phyloP scores from a whole-genome alignment of 2,329 filamentous ascomycete genomes.

The Samsoniella hepiali region DNA sequence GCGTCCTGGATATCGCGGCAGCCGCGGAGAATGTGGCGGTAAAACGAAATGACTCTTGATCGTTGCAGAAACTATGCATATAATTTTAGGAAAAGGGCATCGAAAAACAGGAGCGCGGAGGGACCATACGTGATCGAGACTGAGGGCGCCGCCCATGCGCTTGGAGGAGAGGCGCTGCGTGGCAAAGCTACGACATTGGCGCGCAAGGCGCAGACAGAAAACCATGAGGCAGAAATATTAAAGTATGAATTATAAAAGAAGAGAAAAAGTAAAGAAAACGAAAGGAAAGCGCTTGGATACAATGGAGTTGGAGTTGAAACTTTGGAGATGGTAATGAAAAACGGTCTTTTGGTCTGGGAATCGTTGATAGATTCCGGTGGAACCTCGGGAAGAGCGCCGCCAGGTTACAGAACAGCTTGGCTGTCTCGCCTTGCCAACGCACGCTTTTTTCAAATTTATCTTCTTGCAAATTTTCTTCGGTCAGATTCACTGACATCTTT shows the following conservation, averaged over 20 bases:
- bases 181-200: slow-evolving; percentile 13
- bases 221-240: background rate
- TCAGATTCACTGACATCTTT: background rate
- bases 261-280: background rate
- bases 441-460: background rate
- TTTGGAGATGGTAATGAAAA: background rate
- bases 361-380: slow-evolving; percentile 1
- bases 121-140: slow-evolving; percentile 55
- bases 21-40: slow-evolving; percentile 55
- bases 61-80: slow-evolving; percentile 53
- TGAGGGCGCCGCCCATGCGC: slow-evolving; percentile 41
- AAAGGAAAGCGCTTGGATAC: background rate
- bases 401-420: background rate
- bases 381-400: slow-evolving; percentile 2
- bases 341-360: background rate
- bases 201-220: background rate
- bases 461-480: background rate
- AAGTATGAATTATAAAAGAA: background rate
- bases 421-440: background rate
- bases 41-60: slow-evolving; percentile 52
- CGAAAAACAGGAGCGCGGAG: background rate
- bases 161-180: slow-evolving; percentile 11
- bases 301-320: background rate
- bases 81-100: background rate
- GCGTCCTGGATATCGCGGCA: slow-evolving; percentile 51